Evolutionary conservation across 768 basidiomycete genomes (phyloP).

Genomic region (Termitomyces heimii): DNA sequence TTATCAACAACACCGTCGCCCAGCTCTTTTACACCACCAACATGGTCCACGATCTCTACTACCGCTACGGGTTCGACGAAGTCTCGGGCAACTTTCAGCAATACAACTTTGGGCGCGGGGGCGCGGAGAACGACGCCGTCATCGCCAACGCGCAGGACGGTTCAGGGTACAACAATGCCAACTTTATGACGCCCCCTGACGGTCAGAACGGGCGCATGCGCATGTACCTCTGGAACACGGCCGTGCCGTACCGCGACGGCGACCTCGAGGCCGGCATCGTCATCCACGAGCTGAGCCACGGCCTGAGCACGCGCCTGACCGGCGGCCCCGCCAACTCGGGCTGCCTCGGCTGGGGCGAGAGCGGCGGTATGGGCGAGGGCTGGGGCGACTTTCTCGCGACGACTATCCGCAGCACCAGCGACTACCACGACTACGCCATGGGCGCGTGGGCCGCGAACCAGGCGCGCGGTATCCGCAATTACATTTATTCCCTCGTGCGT

Average conservation of each 20-base stretch:
- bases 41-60: conserved; percentile 77
- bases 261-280: conserved; percentile 97
- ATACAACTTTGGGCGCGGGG: conserved; percentile 91
- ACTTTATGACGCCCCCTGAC: conserved; percentile 84
- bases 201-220: conserved; percentile 89
- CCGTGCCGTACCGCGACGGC: conserved; percentile 86
- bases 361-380: conserved; percentile 97
- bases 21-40: conserved; percentile 89
- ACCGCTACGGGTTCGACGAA: conserved; percentile 91
- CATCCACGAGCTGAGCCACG: conserved; percentile 86
- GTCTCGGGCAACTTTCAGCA: conserved; percentile 95
- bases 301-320: conserved; percentile 88
- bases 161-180: conserved; percentile 87
- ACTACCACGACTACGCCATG: conserved; percentile 82
- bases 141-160: conserved; percentile 96
- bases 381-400: conserved; percentile 96
- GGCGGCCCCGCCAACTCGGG: conserved; percentile 92
- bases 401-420: conserved; percentile 67
- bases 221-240: conserved; percentile 96
- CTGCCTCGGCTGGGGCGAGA: conserved; percentile 94
- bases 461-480: conserved; percentile 77
- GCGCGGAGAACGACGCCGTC: conserved; percentile 81
- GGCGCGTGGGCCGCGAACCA: conserved; percentile 92
- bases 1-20: conserved; percentile 82
- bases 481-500: conserved; percentile 67